Percentiles rank a stretch among this genome's conserved stretches.
Conservation (phyloP, 108 stramenopile species). For the Skeletonema menzelii region DNA sequence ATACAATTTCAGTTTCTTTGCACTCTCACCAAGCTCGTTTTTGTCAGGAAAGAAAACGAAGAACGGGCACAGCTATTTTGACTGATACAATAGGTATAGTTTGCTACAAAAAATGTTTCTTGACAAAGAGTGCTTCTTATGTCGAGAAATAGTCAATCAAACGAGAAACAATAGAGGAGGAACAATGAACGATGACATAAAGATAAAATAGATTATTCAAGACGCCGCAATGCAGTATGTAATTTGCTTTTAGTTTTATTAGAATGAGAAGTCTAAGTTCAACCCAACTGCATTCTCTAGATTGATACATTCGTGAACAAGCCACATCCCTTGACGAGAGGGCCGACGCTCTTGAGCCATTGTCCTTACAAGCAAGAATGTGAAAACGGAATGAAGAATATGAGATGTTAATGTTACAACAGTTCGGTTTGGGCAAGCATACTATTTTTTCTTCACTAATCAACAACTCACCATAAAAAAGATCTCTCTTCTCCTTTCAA, state of each 20-base stretch:
- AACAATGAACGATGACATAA: background rate
- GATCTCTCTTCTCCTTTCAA: conserved; percentile 18
- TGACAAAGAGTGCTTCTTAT: background rate
- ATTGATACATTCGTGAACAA: conserved; percentile 78
- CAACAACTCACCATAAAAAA: conserved; percentile 29
- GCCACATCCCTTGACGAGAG: conserved; percentile 74
- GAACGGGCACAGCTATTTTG: background rate
- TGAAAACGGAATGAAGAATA: background rate
- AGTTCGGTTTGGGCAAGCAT: background rate
- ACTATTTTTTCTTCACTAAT: background rate
- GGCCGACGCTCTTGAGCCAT: conserved; percentile 77
- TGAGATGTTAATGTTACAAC: too few relatives aligned
- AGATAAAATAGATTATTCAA: background rate
- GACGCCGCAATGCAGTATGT: background rate
- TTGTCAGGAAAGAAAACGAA: conserved; percentile 34
- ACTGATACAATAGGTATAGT: too few relatives aligned
- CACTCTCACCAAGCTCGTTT: conserved; percentile 42
- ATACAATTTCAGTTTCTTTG: conserved; percentile 45
- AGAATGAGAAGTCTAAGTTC: conserved; percentile 31
- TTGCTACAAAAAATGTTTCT: background rate
- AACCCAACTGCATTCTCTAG: conserved; percentile 53
- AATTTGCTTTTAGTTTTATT: background rate
- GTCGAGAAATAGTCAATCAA: background rate
- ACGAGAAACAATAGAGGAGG: background rate
- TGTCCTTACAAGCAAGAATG: conserved; percentile 49